A percentile compares a stretch with the other conserved stretches of the same genome.
phyloP scores from a whole-genome alignment of 2,329 filamentous ascomycete genomes.

The Ceratocystis destructans region DNA sequence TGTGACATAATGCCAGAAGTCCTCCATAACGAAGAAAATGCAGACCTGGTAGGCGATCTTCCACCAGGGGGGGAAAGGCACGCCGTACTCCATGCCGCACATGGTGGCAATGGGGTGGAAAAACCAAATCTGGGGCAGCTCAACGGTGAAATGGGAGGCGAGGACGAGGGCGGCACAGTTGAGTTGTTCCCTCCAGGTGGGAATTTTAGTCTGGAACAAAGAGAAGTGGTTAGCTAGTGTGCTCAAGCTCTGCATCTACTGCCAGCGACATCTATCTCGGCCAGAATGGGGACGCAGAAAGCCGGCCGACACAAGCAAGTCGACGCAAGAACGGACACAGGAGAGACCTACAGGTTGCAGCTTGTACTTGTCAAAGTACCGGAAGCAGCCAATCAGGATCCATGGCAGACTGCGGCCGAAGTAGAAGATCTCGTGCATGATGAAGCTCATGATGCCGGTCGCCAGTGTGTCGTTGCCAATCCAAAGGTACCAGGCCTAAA shows the following conservation, averaged over 20 bases:
- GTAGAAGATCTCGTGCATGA: slow-evolving; percentile 88
- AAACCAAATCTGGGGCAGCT: slow-evolving; percentile 96
- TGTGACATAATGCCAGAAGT: slow-evolving; percentile 96
- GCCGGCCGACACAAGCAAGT: background rate
- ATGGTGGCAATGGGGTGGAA: slow-evolving; percentile 95
- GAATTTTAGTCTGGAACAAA: slow-evolving; percentile 53
- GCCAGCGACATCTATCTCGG: no score
- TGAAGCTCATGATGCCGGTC: slow-evolving; percentile 93
- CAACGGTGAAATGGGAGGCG: slow-evolving; percentile 90
- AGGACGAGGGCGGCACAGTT: slow-evolving; percentile 87
- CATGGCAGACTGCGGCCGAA: slow-evolving; percentile 84
- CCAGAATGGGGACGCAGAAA: background rate
- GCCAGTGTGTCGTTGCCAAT: slow-evolving; percentile 97
- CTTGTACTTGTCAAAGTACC: slow-evolving; percentile 86
- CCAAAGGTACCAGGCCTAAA: slow-evolving; percentile 77
- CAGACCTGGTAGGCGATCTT: slow-evolving; percentile 86
- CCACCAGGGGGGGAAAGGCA: slow-evolving; percentile 74
- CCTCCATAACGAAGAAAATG: slow-evolving; percentile 90
- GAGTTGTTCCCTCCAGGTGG: slow-evolving; percentile 87
- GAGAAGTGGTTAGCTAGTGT: background rate
- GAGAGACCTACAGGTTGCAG: slow-evolving; percentile 57
- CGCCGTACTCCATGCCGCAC: slow-evolving; percentile 74
- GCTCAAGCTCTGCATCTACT: no score
- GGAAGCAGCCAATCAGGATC: slow-evolving; percentile 80
- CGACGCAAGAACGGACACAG: background rate